Conservation (phyloP, 2,329 filamentous ascomycete genomes). For the Hymenoscyphus albidus region DNA sequence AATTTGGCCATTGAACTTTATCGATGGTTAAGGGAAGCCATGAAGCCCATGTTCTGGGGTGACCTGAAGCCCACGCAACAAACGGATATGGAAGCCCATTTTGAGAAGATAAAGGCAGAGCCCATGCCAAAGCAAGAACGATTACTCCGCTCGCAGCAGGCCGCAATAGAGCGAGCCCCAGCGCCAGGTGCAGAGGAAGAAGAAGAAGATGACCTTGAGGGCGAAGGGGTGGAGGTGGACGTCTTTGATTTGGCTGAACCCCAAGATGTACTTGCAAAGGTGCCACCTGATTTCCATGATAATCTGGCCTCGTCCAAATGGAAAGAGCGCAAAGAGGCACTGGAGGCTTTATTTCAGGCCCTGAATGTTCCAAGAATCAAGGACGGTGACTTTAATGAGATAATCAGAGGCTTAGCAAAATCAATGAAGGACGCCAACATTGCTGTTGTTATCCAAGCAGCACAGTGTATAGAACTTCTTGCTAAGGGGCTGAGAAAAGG, state of each 20-base stretch:
- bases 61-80: slow-evolving; percentile 96
- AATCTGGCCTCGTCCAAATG: slow-evolving; percentile 87
- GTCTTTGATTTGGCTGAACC: slow-evolving; percentile 79
- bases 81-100: slow-evolving; percentile 86
- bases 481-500: slow-evolving; percentile 77
- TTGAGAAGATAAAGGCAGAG: slow-evolving; percentile 89
- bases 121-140: slow-evolving; percentile 85
- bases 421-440: slow-evolving; percentile 99
- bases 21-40: slow-evolving; percentile 92
- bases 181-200: slow-evolving; percentile 53
- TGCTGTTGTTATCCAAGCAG: slow-evolving; percentile 86
- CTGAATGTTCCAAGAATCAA: slow-evolving; percentile 88
- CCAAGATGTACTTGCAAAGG: slow-evolving; percentile 77
- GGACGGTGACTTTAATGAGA: slow-evolving; percentile 81
- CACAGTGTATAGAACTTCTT: slow-evolving; percentile 85
- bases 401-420: slow-evolving; percentile 81
- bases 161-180: slow-evolving; percentile 68
- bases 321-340: slow-evolving; percentile 95
- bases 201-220: slow-evolving; percentile 54
- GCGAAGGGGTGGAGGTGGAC: slow-evolving; percentile 67
- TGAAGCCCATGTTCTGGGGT: slow-evolving; percentile 97
- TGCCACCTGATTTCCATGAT: slow-evolving; percentile 79
- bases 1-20: slow-evolving; percentile 92
- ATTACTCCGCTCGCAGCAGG: slow-evolving; percentile 84
- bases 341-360: slow-evolving; percentile 73